These are phyloP conservation scores for Pseudogymnoascus destructans DNA, from an alignment of 2,329 filamentous ascomycete genomes.

Conservation along the genomic window DNA sequence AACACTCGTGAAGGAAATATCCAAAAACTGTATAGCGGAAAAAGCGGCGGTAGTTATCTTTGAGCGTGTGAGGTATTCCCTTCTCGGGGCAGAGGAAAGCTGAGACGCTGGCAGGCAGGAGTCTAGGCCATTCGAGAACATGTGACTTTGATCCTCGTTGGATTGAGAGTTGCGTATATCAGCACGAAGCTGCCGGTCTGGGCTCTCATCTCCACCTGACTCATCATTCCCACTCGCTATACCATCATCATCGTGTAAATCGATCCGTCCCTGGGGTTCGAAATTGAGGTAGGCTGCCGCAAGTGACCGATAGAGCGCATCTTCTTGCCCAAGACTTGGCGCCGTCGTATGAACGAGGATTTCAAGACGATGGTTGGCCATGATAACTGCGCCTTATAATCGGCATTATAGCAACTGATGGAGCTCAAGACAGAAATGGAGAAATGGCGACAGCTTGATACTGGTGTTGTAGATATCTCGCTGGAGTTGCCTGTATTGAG, in stretches of 20 bases:
- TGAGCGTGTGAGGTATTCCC: neutral
- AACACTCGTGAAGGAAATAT: slow-evolving; percentile 3
- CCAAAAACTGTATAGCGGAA: slow-evolving; percentile 3
- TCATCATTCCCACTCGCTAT: slow-evolving; percentile 25
- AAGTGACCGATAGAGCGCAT: slow-evolving; percentile 23
- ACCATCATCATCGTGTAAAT: slow-evolving; percentile 9
- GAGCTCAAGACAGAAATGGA: neutral
- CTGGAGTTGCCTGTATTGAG: neutral
- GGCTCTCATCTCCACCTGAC: slow-evolving; percentile 31
- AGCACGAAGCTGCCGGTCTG: slow-evolving; percentile 26
- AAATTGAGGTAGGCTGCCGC: slow-evolving; percentile 24
- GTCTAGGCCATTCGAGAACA: slow-evolving; percentile 2
- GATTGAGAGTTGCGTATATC: slow-evolving; percentile 13
- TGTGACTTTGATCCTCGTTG: slow-evolving; percentile 16
- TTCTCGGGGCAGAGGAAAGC: neutral
- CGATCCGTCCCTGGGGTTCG: slow-evolving; percentile 14
- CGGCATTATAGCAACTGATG: neutral
- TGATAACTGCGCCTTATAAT: neutral
- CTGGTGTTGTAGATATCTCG: neutral
- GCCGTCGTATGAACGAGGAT: slow-evolving; percentile 25
- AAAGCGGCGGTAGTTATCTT: neutral
- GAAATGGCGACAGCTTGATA: neutral
- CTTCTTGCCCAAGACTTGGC: slow-evolving; percentile 23
- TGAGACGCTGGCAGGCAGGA: slow-evolving; percentile 1
- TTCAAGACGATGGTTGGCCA: slow-evolving; percentile 16